Evolutionary conservation across 2,329 filamentous ascomycete genomes (phyloP), one percentile per base, ranked within the genome.

Genomic region (Ilyonectria mors-panacis): DNA sequence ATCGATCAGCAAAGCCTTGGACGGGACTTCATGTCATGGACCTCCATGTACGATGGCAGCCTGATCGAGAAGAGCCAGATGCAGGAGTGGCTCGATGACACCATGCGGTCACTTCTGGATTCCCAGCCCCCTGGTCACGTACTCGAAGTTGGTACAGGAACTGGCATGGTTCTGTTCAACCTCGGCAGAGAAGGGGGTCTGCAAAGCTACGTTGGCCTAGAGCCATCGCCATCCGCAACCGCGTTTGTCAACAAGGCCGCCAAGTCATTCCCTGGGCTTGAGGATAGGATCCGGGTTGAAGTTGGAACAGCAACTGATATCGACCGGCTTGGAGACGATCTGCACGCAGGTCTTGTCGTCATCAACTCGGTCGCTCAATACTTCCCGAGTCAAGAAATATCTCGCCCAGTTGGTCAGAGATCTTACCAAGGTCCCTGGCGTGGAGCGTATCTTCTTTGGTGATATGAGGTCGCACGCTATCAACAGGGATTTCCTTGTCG

Each of bases 31-130:
- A n/a, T n/a, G n/a, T 47, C 64, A 12, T 80, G 78, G 78, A 77
- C 69, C 5, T 80, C 78, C 0, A 77, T 77, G 74, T 78, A 77
- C 30, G 72, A 79, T 39, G 78, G 77, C 3, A 69, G 13, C 0
- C 15, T 65, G 1, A 77, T 79, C 4, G 70, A 76, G 45, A 72
- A 69, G 37, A 56, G 2, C 1, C 74, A 79, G 23, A 79, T 80
- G 78, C 51, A 74, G 1, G 77, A 78, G 53, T 80, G 78, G 78
- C 67, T 80, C 0, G 71, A 78, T 10, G 78, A 79, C 15, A 78
- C 76, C 1, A 75, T 78, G 0, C 15, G 51, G 1, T 62, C 69
- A 0, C 65, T 78, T 0, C 65, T 45, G 9, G 65, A 74, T 5
- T 69, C 63, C 15, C 30, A 19, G 7, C 15, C 3, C 4, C 44